Base-by-base conservation (phyloP, 495 filamentous ascomycete genomes). In the Penicillium taxi region DNA sequence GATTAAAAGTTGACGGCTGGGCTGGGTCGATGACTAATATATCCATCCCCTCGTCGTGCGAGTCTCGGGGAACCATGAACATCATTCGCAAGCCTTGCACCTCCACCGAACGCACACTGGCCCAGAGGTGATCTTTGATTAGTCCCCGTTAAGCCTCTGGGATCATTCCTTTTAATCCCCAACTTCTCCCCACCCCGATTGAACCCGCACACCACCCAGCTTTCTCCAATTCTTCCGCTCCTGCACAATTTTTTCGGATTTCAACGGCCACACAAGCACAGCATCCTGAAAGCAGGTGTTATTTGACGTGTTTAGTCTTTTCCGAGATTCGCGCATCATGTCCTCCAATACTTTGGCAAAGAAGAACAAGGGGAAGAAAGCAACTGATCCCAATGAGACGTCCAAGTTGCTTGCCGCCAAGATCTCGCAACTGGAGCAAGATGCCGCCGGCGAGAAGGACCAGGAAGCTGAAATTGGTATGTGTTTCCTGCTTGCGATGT, bases 401-500 rank as follows among this genome's bases (percentile, higher is more conserved):
- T 84, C 82, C 25, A 95, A 96, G 64, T 73, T 94, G 38, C 73
- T 98, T 32, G 82, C 86, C 18, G 86, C 87, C 19, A 88, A 90
- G 60, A 96, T 98, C 47, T 90, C 88, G 16, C 93, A 96, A 68
- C 64, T 98, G 45, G 91, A 98, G 59, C 80, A 82, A 24, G 87
- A 95, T 70, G 81, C 81, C 34, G 87, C 87, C 15, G 85, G 85
- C 35, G 89, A 96, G 47, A 94, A 91, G 64, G 89, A 96, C 44
- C 85, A 96, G 60, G 88, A 95, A 57, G 79, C 77, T 39, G 91
- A 96, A 67, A 96, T 98, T 59, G 91, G 89, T 96, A 71, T 56
- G 89, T 88, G 39, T 45, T 45, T 43, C 35, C 47, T 44, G 46
- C 22, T 20, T 25, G 41, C 18, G 17, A 16, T 20, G 15, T 8